Evolutionary conservation across 805 yeast genomes (phyloP).

Genomic region (Metschnikowia similis): DNA sequence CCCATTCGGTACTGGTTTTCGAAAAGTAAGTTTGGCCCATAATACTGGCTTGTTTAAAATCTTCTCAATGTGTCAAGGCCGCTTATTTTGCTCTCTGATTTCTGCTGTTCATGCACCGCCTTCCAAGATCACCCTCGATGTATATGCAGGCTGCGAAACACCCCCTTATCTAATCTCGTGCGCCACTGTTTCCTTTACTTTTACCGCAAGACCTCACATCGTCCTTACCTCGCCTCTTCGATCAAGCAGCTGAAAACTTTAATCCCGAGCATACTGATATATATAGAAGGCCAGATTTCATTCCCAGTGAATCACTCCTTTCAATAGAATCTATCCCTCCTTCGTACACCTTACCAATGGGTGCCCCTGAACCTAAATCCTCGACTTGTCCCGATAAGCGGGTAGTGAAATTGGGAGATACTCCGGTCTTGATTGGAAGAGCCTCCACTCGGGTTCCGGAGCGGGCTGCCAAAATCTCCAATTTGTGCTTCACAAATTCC

Average conservation of each 20-base stretch:
- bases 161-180: conserved; percentile 1
- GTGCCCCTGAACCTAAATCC: background rate
- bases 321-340: background rate
- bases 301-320: background rate
- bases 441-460: conserved; percentile 28
- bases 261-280: background rate
- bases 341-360: background rate
- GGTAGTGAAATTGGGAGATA: conserved; percentile 5
- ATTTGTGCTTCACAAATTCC: conserved; percentile 29
- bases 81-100: too few species aligned
- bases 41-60: too few species aligned
- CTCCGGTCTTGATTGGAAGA: conserved; percentile 18
- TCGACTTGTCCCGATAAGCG: background rate
- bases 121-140: background rate
- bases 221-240: background rate
- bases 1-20: background rate
- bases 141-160: background rate
- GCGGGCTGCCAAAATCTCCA: conserved; percentile 24
- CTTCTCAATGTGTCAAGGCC: too few species aligned
- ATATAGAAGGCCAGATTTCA: background rate
- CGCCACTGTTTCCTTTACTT: background rate
- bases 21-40: too few species aligned
- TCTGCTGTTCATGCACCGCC: too few species aligned
- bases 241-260: background rate
- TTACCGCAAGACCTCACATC: background rate